Evolutionary conservation across 1,139 yeast species (phyloP).

Genomic region (Candida albicans): DNA sequence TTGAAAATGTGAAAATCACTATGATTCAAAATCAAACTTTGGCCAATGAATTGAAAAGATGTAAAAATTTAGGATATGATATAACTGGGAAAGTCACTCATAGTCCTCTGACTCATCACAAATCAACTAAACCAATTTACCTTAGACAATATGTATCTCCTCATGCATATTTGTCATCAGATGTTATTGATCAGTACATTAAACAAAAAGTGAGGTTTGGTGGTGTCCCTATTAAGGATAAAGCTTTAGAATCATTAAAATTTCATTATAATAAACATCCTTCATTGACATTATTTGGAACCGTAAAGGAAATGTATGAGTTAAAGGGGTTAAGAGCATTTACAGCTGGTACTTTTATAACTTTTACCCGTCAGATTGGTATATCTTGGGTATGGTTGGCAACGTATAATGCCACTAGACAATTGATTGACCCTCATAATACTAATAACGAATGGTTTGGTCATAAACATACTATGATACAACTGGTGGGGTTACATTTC

Average conservation of each 20-base stretch:
- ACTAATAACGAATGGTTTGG: constrained; percentile 49
- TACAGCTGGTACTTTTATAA: constrained; percentile 78
- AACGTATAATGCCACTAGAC: constrained; percentile 75
- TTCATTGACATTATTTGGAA: constrained; percentile 51
- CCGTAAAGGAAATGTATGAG: constrained; percentile 64
- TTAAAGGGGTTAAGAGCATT: constrained; percentile 80
- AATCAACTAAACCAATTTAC: constrained; percentile 25
- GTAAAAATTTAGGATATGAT: constrained; percentile 22
- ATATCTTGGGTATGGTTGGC: constrained; percentile 84
- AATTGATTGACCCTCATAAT: constrained; percentile 57
- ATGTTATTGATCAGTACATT: constrained; percentile 30
- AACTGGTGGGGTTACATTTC: constrained; percentile 54
- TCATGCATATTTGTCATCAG: constrained; percentile 43
- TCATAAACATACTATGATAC: constrained; percentile 39
- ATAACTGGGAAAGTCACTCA: constrained; percentile 23
- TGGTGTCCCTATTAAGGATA: constrained; percentile 15
- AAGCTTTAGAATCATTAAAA: constrained; percentile 30
- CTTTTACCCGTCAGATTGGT: constrained; percentile 74
- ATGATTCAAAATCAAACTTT: constrained; percentile 70
- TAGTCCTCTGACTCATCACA: constrained; percentile 21
- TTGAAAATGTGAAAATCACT: constrained; percentile 82
- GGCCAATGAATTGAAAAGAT: constrained; percentile 33
- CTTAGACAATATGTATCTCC: constrained; percentile 45
- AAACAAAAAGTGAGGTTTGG: constrained; percentile 14
- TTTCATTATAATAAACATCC: constrained; percentile 52